A percentile compares a stretch with the other conserved stretches of the same genome.
phyloP scores from a whole-genome alignment of 2,329 filamentous ascomycete genomes.

The Zalaria sp. region DNA sequence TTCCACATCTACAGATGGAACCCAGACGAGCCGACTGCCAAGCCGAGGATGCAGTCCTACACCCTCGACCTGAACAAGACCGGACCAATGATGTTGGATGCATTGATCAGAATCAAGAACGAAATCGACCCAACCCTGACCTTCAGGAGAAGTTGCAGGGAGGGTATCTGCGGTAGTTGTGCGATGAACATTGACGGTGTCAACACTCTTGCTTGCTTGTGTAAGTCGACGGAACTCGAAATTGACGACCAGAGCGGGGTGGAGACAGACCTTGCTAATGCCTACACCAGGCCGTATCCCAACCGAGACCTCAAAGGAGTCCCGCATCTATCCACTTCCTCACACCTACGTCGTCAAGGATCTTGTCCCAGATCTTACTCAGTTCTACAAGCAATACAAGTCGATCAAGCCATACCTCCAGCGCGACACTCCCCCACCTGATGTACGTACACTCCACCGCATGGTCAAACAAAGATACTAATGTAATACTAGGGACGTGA shows the following conservation, averaged over 20 bases:
- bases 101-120: slow-evolving; percentile 96
- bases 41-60: slow-evolving; percentile 93
- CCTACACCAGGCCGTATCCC: slow-evolving; percentile 71
- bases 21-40: slow-evolving; percentile 78
- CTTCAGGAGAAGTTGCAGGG: slow-evolving; percentile 88
- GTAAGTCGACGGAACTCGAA: slow-evolving; percentile 41
- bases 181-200: slow-evolving; percentile 99
- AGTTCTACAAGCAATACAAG: slow-evolving; percentile 99
- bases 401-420: slow-evolving; percentile 98
- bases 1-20: slow-evolving; percentile 99
- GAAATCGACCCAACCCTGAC: slow-evolving; percentile 93
- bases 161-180: slow-evolving; percentile 97
- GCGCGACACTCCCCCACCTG: slow-evolving; percentile 66
- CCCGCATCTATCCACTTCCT: slow-evolving; percentile 93
- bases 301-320: slow-evolving; percentile 62
- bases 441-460: slow-evolving; percentile 44
- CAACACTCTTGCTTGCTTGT: slow-evolving; percentile 94
- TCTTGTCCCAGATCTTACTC: slow-evolving; percentile 89
- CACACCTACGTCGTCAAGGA: slow-evolving; percentile 99
- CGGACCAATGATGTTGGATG: slow-evolving; percentile 95
- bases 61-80: slow-evolving; percentile 97
- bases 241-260: not conserved
- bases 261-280: not conserved
- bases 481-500: slow-evolving; percentile 58
- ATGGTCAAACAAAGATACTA: too few relatives aligned